Percentiles rank a stretch among this genome's conserved stretches.
These are phyloP conservation scores for Pseudocercospora eumusae DNA, from an alignment of 2,329 filamentous ascomycete genomes.

Conservation along the genomic window DNA sequence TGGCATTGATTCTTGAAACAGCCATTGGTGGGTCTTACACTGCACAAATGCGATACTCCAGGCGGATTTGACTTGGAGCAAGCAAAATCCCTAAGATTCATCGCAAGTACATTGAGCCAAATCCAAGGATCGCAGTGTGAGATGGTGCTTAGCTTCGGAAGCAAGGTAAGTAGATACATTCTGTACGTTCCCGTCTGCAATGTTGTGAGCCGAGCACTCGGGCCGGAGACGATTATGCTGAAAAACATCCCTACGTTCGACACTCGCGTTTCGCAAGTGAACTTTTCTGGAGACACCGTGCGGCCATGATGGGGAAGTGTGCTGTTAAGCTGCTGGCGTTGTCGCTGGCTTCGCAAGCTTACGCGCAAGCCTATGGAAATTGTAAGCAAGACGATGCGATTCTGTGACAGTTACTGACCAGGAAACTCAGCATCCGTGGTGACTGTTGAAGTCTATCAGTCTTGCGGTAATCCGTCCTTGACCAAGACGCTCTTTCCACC, in stretches of 20 bases:
- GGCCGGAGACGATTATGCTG: background rate
- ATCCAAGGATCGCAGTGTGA: background rate
- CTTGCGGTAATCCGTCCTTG: constrained; percentile 11
- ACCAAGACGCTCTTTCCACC: constrained; percentile 10
- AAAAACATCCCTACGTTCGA: background rate
- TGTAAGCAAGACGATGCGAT: background rate
- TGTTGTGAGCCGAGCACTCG: background rate
- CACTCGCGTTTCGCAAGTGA: background rate
- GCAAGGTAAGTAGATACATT: background rate
- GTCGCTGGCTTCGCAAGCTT: background rate
- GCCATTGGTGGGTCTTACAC: background rate
- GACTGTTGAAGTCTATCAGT: constrained; percentile 11
- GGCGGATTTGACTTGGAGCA: background rate
- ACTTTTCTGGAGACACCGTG: background rate
- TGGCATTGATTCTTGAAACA: background rate
- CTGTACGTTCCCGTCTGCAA: background rate
- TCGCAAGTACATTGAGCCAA: background rate
- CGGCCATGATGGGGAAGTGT: background rate
- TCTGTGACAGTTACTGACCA: background rate
- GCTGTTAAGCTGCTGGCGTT: background rate
- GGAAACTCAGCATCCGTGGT: constrained; percentile 3
- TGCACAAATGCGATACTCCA: background rate
- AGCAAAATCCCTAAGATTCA: background rate
- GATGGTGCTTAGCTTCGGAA: background rate
- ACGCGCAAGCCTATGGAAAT: background rate